Conservation (phyloP, 805 yeast genomes). For the Barnettozyma siamensis region DNA sequence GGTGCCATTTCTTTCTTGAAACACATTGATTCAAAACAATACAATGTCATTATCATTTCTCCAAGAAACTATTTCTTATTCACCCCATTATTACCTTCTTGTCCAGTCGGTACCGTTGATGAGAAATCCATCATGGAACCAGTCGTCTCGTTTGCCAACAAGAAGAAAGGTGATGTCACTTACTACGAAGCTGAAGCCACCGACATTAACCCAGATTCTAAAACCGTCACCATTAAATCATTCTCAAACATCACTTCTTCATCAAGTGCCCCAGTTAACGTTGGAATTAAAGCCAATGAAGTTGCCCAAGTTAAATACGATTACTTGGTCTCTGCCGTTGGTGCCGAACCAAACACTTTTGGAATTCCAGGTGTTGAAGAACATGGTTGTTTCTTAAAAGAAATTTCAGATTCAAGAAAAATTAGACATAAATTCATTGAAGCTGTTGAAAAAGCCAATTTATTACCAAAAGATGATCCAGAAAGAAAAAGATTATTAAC, state of each 20-base stretch:
- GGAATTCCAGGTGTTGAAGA: conserved; percentile 93
- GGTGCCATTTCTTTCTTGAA: conserved; percentile 83
- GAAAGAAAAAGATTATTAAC: conserved; percentile 82
- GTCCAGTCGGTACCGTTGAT: conserved; percentile 91
- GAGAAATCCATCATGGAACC: conserved; percentile 91
- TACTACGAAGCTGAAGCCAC: conserved; percentile 91
- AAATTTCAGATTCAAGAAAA: conserved; percentile 80
- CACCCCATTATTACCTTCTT: conserved; percentile 93
- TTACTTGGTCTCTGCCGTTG: conserved; percentile 86
- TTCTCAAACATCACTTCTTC: conserved; percentile 11
- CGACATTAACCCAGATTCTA: conserved; percentile 67
- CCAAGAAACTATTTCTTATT: conserved; percentile 94
- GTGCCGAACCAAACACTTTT: conserved; percentile 91
- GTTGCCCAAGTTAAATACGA: conserved; percentile 58
- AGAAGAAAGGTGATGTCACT: conserved; percentile 67
- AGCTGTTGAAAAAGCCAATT: conserved; percentile 81
- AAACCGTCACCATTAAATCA: conserved; percentile 58
- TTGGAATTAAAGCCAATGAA: conserved; percentile 27
- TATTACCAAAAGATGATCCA: conserved; percentile 63
- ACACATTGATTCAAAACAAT: conserved; percentile 76
- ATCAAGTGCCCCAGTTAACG: conserved; percentile 8
- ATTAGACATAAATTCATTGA: conserved; percentile 81
- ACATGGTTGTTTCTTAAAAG: conserved; percentile 84
- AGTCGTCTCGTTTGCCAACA: conserved; percentile 78
- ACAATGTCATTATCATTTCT: conserved; percentile 84